Percentiles rank a stretch among this genome's conserved stretches.
phyloP scores from a whole-genome alignment of 2,329 filamentous ascomycete species.

The Huntiella omanensis region DNA sequence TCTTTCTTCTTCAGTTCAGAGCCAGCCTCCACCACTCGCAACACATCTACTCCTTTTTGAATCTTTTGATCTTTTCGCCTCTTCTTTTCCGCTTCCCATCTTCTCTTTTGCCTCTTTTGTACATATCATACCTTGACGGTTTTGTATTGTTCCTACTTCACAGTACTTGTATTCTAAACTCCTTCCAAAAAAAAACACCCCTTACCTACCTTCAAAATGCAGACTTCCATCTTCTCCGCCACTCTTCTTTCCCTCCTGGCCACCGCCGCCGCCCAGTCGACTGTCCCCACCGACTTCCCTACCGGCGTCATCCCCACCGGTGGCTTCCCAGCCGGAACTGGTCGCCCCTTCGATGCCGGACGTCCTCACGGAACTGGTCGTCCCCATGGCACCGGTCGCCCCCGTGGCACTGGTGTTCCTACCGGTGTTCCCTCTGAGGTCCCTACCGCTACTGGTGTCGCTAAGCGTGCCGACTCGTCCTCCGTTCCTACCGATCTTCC shows the following conservation, averaged over 20 bases:
- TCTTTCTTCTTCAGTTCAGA: conserved; percentile 9
- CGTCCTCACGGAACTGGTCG: conserved; percentile 2
- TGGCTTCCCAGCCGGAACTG: neutral
- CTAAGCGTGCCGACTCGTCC: neutral
- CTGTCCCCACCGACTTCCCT: conserved; percentile 5
- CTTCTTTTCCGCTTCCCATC: conserved; percentile 7
- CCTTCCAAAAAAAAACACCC: neutral
- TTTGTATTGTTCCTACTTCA: neutral
- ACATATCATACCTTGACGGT: neutral
- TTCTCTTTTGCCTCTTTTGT: conserved; percentile 1
- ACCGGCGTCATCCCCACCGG: neutral
- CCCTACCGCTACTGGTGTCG: neutral
- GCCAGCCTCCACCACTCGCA: conserved; percentile 7
- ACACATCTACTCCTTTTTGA: neutral
- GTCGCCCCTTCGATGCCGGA: conserved; percentile 2
- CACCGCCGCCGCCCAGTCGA: conserved; percentile 4
- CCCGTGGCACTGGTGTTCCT: conserved; percentile 1
- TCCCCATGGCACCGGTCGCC: neutral
- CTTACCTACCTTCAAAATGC: conserved; percentile 5
- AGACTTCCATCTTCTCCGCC: conserved; percentile 4
- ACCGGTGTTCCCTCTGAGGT: neutral
- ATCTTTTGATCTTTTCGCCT: conserved; percentile 4
- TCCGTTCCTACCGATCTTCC: neutral
- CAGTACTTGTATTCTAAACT: neutral
- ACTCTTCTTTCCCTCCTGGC: conserved; percentile 6